Conservation (phyloP, 2,329 filamentous ascomycete species). For the Pseudonectria foliicola region DNA sequence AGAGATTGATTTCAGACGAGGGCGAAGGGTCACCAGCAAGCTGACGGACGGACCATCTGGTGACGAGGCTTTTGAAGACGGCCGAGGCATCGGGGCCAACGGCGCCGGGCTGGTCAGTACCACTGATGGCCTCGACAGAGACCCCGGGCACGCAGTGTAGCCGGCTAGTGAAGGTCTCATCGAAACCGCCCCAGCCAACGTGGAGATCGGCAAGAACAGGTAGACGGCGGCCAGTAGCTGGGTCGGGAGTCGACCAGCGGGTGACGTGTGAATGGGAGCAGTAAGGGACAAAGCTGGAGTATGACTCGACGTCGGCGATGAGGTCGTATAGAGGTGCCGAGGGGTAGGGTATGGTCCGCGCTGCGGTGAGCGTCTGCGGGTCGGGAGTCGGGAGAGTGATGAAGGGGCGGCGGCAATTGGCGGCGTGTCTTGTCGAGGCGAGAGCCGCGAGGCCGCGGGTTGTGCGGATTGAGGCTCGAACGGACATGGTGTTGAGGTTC, state of each 20-base stretch:
- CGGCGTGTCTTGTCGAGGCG: slow-evolving; percentile 9
- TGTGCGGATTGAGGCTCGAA: slow-evolving; percentile 10
- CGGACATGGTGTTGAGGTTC: background rate
- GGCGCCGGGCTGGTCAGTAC: slow-evolving; percentile 42
- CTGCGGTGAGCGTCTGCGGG: slow-evolving; percentile 62
- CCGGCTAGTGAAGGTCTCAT: slow-evolving; percentile 74
- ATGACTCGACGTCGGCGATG: slow-evolving; percentile 82
- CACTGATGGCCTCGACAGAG: slow-evolving; percentile 72
- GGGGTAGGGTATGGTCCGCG: slow-evolving; percentile 70
- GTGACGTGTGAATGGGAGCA: slow-evolving; percentile 74
- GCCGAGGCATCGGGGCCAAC: slow-evolving; percentile 33
- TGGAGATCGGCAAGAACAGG: slow-evolving; percentile 73
- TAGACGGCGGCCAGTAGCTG: slow-evolving; percentile 41
- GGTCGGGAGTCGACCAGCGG: slow-evolving; percentile 54
- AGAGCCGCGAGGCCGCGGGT: slow-evolving; percentile 12
- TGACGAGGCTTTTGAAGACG: slow-evolving; percentile 62
- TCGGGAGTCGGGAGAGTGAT: slow-evolving; percentile 24
- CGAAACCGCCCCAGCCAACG: slow-evolving; percentile 77
- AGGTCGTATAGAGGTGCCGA: slow-evolving; percentile 67
- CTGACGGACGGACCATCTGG: slow-evolving; percentile 58
- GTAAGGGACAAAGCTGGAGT: slow-evolving; percentile 86
- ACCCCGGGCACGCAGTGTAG: slow-evolving; percentile 68
- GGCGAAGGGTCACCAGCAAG: slow-evolving; percentile 21
- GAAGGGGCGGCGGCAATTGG: slow-evolving; percentile 33
- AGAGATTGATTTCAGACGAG: slow-evolving; percentile 64